phyloP scores from a whole-genome alignment of 495 filamentous ascomycete species.

The Penicillium maclennaniae region DNA sequence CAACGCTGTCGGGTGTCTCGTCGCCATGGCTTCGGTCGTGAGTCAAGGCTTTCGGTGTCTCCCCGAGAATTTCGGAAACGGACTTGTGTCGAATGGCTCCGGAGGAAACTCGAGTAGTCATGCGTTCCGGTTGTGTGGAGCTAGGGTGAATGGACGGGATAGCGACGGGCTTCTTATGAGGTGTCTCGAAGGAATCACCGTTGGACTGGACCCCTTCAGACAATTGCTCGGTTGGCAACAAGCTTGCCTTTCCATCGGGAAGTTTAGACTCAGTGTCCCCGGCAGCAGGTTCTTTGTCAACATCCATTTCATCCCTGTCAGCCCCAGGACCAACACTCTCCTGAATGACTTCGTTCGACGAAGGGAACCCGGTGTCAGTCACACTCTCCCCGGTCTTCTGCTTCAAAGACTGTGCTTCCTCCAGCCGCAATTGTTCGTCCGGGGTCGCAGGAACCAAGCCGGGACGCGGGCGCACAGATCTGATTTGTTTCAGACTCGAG shows the following conservation, averaged over 20 bases:
- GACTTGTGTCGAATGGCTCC: conserved; percentile 68
- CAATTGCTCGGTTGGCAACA: conserved; percentile 16
- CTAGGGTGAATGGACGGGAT: conserved; percentile 22
- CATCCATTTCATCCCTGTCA: conserved; percentile 25
- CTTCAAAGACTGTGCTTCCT: conserved; percentile 45
- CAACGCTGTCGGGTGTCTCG: conserved; percentile 42
- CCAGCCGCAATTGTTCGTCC: conserved; percentile 47
- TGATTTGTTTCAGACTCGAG: conserved; percentile 23
- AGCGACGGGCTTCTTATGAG: conserved; percentile 10
- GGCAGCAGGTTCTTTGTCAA: conserved; percentile 14
- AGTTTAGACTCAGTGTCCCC: conserved; percentile 10
- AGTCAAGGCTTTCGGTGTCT: conserved; percentile 47
- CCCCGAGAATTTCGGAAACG: conserved; percentile 68
- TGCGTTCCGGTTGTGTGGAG: conserved; percentile 45
- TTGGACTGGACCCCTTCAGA: conserved; percentile 6
- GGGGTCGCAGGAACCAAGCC: conserved; percentile 41
- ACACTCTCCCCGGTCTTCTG: conserved; percentile 20
- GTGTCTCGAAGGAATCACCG: conserved; percentile 13
- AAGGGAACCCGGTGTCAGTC: conserved; percentile 3
- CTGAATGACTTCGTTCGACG: conserved; percentile 25
- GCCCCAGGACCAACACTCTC: conserved; percentile 16
- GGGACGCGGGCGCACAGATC: conserved; percentile 16
- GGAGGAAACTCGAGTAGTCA: conserved; percentile 62
- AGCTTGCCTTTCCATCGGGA: conserved; percentile 9
- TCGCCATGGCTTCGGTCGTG: conserved; percentile 35